Conservation (phyloP, 2,329 filamentous ascomycete species). For the Ramichloridium luteum region DNA sequence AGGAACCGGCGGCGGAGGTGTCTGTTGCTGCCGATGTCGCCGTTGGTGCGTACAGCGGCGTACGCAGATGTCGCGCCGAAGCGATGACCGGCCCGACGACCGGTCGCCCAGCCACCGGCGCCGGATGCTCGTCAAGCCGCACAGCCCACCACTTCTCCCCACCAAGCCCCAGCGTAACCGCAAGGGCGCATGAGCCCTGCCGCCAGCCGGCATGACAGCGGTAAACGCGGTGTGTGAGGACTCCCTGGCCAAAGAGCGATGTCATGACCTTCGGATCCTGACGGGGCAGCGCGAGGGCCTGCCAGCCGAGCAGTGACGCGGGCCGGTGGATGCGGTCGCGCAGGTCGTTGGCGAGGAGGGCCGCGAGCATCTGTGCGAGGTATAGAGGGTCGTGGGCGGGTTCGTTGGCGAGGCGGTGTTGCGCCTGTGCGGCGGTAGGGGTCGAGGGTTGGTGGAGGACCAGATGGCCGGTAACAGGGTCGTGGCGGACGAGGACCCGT, state of each 20-base stretch:
- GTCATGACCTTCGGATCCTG: slow-evolving; percentile 42
- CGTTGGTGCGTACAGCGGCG: too few relatives aligned
- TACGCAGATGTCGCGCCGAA: slow-evolving; percentile 9
- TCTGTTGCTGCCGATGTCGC: too few relatives aligned
- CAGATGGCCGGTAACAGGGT: slow-evolving; percentile 67
- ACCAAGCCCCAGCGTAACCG: slow-evolving; percentile 55
- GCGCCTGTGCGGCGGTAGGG: slow-evolving; percentile 35
- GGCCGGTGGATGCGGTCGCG: slow-evolving; percentile 50
- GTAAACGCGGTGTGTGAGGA: slow-evolving; percentile 56
- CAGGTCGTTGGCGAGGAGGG: slow-evolving; percentile 48
- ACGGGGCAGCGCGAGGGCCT: slow-evolving; percentile 33
- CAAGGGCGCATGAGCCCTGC: slow-evolving; percentile 54
- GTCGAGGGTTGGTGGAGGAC: slow-evolving; percentile 51
- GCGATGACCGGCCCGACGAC: slow-evolving; percentile 10
- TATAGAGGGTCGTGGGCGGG: slow-evolving; percentile 42
- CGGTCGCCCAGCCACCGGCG: slow-evolving; percentile 4
- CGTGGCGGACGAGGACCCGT: slow-evolving; percentile 50
- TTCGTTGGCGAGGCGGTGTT: slow-evolving; percentile 53
- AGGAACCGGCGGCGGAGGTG: too few relatives aligned
- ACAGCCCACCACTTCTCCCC: slow-evolving; percentile 73
- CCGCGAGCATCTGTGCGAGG: slow-evolving; percentile 46
- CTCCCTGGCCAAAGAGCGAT: slow-evolving; percentile 50
- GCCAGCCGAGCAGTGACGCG: slow-evolving; percentile 55
- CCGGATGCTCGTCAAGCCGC: slow-evolving; percentile 45
- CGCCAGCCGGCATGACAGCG: slow-evolving; percentile 56